Percentiles rank a stretch among this genome's conserved stretches.
phyloP scores from a whole-genome alignment of 306 rosid genomes.

The Castanopsis chinensis region DNA sequence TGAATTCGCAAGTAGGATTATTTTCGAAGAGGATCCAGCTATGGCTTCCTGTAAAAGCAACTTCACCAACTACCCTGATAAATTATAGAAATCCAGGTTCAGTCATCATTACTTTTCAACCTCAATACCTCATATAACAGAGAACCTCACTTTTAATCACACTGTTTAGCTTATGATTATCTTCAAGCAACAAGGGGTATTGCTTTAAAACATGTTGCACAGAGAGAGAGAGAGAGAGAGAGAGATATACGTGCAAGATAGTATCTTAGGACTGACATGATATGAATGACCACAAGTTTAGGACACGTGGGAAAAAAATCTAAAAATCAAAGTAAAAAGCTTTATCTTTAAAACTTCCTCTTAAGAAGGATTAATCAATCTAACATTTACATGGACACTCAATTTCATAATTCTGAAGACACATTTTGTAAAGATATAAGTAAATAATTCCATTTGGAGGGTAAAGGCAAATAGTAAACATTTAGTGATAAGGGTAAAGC shows the following conservation, averaged over 20 bases:
- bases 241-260: not conserved
- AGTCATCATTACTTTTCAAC: not conserved
- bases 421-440: not conserved
- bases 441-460: not conserved
- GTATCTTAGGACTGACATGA: not conserved
- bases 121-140: not conserved
- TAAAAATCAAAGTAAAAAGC: conserved; percentile 7
- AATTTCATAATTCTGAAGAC: not conserved
- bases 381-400: not conserved
- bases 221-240: not conserved
- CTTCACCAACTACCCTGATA: conserved; percentile 72
- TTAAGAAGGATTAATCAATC: not conserved
- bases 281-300: conserved; percentile 1
- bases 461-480: conserved; percentile 3
- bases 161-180: not conserved
- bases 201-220: not conserved
- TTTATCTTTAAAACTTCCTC: conserved; percentile 4
- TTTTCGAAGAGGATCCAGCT: conserved; percentile 58
- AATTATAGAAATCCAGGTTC: conserved; percentile 11
- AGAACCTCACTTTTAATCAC: not conserved
- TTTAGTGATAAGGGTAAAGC: conserved; percentile 9
- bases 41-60: conserved; percentile 61
- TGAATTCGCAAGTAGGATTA: conserved; percentile 30
- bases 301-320: not conserved
- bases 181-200: not conserved